Evolutionary conservation across 306 rosid genomes (phyloP).

Genomic region (Phaseolus lunatus): DNA sequence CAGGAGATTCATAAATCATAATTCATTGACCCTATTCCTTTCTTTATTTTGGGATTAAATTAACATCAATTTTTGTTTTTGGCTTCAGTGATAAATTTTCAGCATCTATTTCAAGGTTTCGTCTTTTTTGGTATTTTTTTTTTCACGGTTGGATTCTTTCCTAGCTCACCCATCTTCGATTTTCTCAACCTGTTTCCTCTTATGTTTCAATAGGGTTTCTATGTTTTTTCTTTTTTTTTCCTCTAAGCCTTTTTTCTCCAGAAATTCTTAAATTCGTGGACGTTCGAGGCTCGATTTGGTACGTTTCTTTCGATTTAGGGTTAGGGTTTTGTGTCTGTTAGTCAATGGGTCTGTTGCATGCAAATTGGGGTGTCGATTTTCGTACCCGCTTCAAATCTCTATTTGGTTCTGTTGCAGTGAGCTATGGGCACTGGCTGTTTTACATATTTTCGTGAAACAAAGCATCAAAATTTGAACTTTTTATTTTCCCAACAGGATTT

Average conservation of each 20-base stretch:
- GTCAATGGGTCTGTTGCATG: constrained; percentile 46
- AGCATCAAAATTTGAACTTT: constrained; percentile 13
- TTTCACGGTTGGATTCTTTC: constrained; percentile 70
- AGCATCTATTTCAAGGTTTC: constrained; percentile 63
- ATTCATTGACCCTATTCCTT: constrained; percentile 34
- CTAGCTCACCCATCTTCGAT: constrained; percentile 66
- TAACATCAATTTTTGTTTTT: constrained; percentile 18
- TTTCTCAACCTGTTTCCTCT: constrained; percentile 59
- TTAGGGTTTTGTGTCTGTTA: constrained; percentile 62
- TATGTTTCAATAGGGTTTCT: constrained; percentile 63
- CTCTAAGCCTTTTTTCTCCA: constrained; percentile 5
- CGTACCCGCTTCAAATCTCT: constrained; percentile 37
- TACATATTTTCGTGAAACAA: constrained; percentile 29
- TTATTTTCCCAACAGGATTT: constrained; percentile 21
- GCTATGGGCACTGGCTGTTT: constrained; percentile 35
- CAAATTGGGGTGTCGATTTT: constrained; percentile 44
- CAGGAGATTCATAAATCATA: constrained; percentile 22
- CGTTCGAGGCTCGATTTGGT: constrained; percentile 50
- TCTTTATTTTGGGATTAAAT: constrained; percentile 17
- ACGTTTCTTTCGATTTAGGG: constrained; percentile 52
- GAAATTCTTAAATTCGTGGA: constrained; percentile 49
- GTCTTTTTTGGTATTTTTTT: constrained; percentile 34
- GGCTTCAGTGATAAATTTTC: constrained; percentile 41
- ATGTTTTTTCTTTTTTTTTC: constrained; percentile 10
- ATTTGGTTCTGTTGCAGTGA: constrained; percentile 18